Evolutionary conservation across 805 yeast species (phyloP).

Genomic region (Schwanniomyces yamadae): DNA sequence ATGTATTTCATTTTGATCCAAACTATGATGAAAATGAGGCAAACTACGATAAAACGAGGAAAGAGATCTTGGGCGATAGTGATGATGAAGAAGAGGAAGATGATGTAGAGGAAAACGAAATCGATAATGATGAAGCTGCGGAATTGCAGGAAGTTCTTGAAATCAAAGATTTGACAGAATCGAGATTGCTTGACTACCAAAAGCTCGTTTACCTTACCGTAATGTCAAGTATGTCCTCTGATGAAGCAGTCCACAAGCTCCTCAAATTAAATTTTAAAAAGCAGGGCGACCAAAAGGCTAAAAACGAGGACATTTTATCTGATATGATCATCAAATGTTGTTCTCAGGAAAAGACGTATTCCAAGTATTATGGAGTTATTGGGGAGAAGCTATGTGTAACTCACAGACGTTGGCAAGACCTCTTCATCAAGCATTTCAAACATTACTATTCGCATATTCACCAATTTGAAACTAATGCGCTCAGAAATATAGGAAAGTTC

Average conservation of each 20-base stretch:
- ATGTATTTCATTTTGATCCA: constrained; percentile 51
- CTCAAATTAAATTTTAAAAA: constrained; percentile 42
- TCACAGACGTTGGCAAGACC: constrained; percentile 54
- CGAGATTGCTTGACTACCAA: constrained; percentile 61
- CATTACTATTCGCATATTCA: constrained; percentile 59
- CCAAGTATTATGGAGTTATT: constrained; percentile 79
- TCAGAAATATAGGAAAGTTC: constrained; percentile 77
- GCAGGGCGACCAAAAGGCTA: constrained; percentile 8
- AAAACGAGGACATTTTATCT: constrained; percentile 53
- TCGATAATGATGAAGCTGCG: constrained; percentile 4
- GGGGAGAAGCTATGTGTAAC: constrained; percentile 62
- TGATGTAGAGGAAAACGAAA: constrained; percentile 14
- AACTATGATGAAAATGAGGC: constrained; percentile 51
- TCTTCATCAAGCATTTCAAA: constrained; percentile 53
- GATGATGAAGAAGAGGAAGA: constrained; percentile 16
- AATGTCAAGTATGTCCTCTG: constrained; percentile 87
- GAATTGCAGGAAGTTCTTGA: constrained; percentile 12
- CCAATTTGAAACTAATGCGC: constrained; percentile 65
- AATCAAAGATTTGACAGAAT: constrained; percentile 68
- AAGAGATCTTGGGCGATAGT: constrained; percentile 47
- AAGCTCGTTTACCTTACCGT: constrained; percentile 77
- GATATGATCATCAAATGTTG: constrained; percentile 80
- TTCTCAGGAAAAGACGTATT: constrained; percentile 81
- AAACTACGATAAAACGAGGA: constrained; percentile 42
- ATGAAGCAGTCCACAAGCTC: constrained; percentile 89